Evolutionary conservation across 73 alveolate species (phyloP).

Genomic region (Durusdinium trenchii): DNA sequence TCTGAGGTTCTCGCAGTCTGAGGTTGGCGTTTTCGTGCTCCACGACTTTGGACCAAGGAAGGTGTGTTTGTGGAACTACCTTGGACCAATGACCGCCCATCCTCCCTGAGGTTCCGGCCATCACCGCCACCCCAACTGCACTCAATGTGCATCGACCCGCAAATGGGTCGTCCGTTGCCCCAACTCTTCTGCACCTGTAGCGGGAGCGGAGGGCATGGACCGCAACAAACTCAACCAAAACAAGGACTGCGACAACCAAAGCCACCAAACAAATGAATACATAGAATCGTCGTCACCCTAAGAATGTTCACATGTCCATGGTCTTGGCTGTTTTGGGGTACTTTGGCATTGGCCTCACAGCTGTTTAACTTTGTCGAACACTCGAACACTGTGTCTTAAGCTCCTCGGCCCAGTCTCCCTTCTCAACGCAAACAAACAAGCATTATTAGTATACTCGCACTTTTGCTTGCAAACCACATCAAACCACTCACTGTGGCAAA

Average conservation of each 20-base stretch:
- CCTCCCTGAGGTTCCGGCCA: background rate
- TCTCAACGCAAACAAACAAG: no score
- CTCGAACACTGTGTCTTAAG: no score
- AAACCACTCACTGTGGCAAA: no score
- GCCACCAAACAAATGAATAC: no score
- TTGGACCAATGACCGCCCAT: background rate
- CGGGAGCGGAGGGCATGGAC: background rate
- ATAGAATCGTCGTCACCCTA: no score
- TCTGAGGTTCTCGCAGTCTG: no score
- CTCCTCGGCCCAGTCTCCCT: no score
- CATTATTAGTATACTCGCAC: no score
- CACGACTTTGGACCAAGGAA: no score
- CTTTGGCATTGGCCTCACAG: background rate
- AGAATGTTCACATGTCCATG: background rate
- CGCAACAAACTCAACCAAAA: background rate
- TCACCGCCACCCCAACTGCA: slow-evolving; percentile 80
- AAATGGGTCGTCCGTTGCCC: slow-evolving; percentile 45
- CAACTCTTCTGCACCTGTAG: slow-evolving; percentile 37
- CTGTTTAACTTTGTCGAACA: background rate
- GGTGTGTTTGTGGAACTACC: background rate
- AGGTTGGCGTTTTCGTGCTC: no score
- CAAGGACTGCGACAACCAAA: background rate
- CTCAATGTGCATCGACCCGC: slow-evolving; percentile 83
- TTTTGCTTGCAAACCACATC: background rate
- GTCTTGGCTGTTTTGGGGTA: background rate